Conservation (phyloP, 2,329 filamentous ascomycete species). For the Lasiodiplodia theobromae region DNA sequence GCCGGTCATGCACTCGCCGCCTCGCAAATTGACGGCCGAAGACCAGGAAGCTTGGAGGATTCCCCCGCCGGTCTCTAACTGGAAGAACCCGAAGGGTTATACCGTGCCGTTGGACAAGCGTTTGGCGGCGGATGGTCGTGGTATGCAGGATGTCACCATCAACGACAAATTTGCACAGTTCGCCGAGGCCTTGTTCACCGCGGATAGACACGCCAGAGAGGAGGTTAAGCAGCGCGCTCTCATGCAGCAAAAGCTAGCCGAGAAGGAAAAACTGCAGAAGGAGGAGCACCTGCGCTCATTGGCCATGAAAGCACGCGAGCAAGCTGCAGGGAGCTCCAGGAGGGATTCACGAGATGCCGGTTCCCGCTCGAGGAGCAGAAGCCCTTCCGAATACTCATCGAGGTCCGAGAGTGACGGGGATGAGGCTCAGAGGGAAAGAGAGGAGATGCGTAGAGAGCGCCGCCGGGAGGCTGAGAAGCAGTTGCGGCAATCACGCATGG, state of each 20-base stretch:
- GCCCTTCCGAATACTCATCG: constrained; percentile 52
- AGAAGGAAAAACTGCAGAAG: constrained; percentile 95
- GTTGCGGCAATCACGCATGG: constrained; percentile 93
- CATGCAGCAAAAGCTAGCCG: constrained; percentile 95
- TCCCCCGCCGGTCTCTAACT: constrained; percentile 88
- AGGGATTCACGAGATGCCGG: constrained; percentile 20
- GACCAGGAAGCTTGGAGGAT: constrained; percentile 98
- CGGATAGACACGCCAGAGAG: constrained; percentile 91
- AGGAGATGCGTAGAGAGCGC: constrained; percentile 78
- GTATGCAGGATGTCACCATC: constrained; percentile 91
- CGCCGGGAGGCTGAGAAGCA: constrained; percentile 86
- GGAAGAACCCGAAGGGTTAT: constrained; percentile 99
- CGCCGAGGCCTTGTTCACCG: constrained; percentile 90
- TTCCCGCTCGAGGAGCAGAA: constrained; percentile 48
- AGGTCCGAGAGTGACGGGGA: constrained; percentile 66
- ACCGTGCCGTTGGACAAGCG: constrained; percentile 96
- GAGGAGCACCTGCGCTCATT: constrained; percentile 89
- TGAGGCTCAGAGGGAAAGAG: constrained; percentile 75
- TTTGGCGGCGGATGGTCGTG: constrained; percentile 89
- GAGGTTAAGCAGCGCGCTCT: constrained; percentile 90
- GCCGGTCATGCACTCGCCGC: constrained; percentile 93
- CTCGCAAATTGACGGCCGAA: constrained; percentile 92
- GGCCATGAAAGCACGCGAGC: constrained; percentile 90
- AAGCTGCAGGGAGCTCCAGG: constrained; percentile 62
- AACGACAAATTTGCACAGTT: constrained; percentile 99